phyloP scores from a whole-genome alignment of 1,284 basidiomycete genomes.

The Ganoderma lucidum region DNA sequence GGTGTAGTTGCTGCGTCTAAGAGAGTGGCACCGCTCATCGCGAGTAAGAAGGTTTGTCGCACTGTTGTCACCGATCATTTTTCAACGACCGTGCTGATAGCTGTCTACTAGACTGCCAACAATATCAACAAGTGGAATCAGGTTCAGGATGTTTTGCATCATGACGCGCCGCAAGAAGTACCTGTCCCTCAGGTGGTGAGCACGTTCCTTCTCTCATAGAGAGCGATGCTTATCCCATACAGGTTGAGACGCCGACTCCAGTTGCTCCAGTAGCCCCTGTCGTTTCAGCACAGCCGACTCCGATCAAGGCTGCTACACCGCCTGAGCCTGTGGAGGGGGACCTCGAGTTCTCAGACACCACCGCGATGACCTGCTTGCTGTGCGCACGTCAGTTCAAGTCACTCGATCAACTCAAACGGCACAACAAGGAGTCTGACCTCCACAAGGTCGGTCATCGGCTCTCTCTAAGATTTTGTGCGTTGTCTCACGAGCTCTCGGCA shows the following conservation, averaged over 20 bases:
- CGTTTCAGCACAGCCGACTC: conserved; percentile 18
- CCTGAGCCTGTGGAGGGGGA: conserved; percentile 56
- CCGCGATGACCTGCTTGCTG: conserved; percentile 82
- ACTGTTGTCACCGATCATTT: background rate
- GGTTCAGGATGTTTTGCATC: conserved; percentile 83
- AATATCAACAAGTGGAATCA: conserved; percentile 97
- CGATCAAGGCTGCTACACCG: conserved; percentile 43
- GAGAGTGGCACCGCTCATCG: conserved; percentile 84
- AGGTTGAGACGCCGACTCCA: conserved; percentile 24
- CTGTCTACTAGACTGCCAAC: conserved; percentile 68
- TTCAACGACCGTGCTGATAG: background rate
- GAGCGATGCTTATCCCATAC: conserved; percentile 20
- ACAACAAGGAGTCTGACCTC: conserved; percentile 89
- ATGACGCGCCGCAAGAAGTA: conserved; percentile 35
- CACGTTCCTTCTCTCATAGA: background rate
- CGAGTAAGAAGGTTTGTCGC: conserved; percentile 82
- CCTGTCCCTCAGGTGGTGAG: conserved; percentile 23
- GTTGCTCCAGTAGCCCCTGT: conserved; percentile 35
- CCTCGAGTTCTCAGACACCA: conserved; percentile 81
- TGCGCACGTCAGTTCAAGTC: conserved; percentile 93
- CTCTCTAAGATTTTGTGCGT: background rate
- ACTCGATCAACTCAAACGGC: conserved; percentile 82
- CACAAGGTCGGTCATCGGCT: conserved; percentile 73
- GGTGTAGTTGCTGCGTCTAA: conserved; percentile 65
- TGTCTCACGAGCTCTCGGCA: conserved; percentile 22